phyloP scores from a whole-genome alignment of 768 basidiomycete genomes.

The Termitomyces sp. region DNA sequence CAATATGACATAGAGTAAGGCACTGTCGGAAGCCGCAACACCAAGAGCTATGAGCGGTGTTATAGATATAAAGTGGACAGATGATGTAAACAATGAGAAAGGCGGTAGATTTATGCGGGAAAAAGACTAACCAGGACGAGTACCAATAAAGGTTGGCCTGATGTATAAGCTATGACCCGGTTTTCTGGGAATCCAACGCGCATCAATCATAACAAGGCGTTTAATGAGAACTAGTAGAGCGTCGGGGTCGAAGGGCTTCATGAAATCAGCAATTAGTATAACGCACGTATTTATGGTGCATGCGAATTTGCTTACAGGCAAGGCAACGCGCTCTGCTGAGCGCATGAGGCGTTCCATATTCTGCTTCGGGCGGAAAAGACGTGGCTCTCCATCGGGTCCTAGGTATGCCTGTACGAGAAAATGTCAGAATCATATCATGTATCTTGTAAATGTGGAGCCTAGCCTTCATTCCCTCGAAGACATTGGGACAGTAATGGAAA shows the following conservation, averaged over 20 bases:
- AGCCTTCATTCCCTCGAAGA: conserved; percentile 86
- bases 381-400: conserved; percentile 63
- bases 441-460: background rate
- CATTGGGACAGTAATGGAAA: conserved; percentile 81
- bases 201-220: conserved; percentile 62
- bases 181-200: conserved; percentile 77
- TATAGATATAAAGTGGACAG: conserved; percentile 20
- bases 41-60: conserved; percentile 33
- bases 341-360: conserved; percentile 81
- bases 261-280: background rate
- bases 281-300: background rate
- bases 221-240: conserved; percentile 70
- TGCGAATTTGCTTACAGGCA: conserved; percentile 45
- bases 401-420: conserved; percentile 50
- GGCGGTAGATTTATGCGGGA: conserved; percentile 31
- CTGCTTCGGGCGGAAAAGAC: conserved; percentile 76
- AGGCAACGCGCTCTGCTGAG: conserved; percentile 64
- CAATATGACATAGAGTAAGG: conserved; percentile 70
- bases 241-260: conserved; percentile 64
- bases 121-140: conserved; percentile 28
- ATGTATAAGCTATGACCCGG: conserved; percentile 83
- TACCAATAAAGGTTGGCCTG: conserved; percentile 70
- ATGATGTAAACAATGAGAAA: conserved; percentile 27
- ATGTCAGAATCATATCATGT: background rate
- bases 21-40: conserved; percentile 66